Conservation (phyloP, 1,284 basidiomycete species). For the Anthracocystis panici-leucophaei region DNA sequence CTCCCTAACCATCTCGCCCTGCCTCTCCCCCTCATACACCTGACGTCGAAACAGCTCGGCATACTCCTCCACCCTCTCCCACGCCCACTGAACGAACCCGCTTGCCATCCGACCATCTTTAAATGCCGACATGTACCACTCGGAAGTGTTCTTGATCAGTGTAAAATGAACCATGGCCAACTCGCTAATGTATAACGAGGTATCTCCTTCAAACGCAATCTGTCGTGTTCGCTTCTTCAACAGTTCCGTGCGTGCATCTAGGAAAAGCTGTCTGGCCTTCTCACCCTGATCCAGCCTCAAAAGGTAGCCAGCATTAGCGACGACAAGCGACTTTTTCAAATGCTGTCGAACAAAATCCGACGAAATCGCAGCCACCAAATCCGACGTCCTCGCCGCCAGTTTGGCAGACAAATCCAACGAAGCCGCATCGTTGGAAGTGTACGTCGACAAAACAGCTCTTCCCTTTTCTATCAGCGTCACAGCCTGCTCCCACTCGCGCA, state of each 20-base stretch:
- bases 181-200: slow-evolving; percentile 81
- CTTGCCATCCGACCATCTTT: slow-evolving; percentile 93
- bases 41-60: slow-evolving; percentile 89
- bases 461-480: slow-evolving; percentile 85
- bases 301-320: slow-evolving; percentile 80
- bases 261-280: slow-evolving; percentile 84
- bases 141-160: slow-evolving; percentile 91
- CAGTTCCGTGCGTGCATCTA: slow-evolving; percentile 81
- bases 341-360: slow-evolving; percentile 80
- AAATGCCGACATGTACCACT: slow-evolving; percentile 97
- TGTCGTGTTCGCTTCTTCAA: slow-evolving; percentile 82
- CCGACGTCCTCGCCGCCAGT: slow-evolving; percentile 35
- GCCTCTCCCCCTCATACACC: slow-evolving; percentile 76
- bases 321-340: slow-evolving; percentile 82
- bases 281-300: slow-evolving; percentile 81
- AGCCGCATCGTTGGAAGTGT: slow-evolving; percentile 70
- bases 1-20: slow-evolving; percentile 52
- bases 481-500: slow-evolving; percentile 88
- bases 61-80: slow-evolving; percentile 84
- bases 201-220: slow-evolving; percentile 91
- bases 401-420: slow-evolving; percentile 38
- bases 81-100: slow-evolving; percentile 91
- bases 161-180: slow-evolving; percentile 86
- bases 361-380: slow-evolving; percentile 79
- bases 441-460: slow-evolving; percentile 75